Evolutionary conservation across 805 yeast genomes (phyloP).

Genomic region (Monosporozyma aerobia): DNA sequence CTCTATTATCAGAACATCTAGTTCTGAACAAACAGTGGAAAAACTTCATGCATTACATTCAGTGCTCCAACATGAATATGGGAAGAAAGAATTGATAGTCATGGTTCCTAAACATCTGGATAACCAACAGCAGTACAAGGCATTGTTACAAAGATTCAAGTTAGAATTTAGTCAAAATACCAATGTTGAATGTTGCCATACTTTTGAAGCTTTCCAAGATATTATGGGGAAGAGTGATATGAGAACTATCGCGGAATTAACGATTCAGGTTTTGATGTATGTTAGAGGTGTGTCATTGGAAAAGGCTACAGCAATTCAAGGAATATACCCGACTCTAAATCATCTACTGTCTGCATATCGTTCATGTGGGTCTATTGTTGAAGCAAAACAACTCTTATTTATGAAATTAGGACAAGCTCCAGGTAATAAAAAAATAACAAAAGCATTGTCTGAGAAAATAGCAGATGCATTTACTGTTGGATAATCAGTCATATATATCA

Average conservation of each 20-base stretch:
- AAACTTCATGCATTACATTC: slow-evolving; percentile 35
- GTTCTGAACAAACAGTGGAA: slow-evolving; percentile 64
- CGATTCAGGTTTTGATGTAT: slow-evolving; percentile 66
- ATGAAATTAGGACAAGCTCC: slow-evolving; percentile 24
- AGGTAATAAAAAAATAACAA: slow-evolving; percentile 28
- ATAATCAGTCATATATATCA: neutral
- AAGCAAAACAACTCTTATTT: slow-evolving; percentile 22
- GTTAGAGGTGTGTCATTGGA: slow-evolving; percentile 76
- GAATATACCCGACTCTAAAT: slow-evolving; percentile 59
- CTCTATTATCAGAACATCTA: slow-evolving; percentile 56
- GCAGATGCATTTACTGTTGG: slow-evolving; percentile 14
- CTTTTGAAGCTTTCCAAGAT: slow-evolving; percentile 49
- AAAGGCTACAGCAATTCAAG: slow-evolving; percentile 73
- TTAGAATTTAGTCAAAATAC: slow-evolving; percentile 32
- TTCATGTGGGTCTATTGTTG: slow-evolving; percentile 18
- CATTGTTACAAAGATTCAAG: slow-evolving; percentile 36
- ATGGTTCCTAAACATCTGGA: slow-evolving; percentile 42
- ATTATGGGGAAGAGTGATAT: slow-evolving; percentile 61
- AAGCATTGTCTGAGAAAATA: slow-evolving; percentile 26
- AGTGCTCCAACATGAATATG: slow-evolving; percentile 40
- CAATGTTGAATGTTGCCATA: slow-evolving; percentile 36
- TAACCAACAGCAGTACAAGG: slow-evolving; percentile 43
- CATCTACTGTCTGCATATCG: slow-evolving; percentile 32
- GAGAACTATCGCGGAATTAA: slow-evolving; percentile 68
- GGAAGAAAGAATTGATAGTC: slow-evolving; percentile 36